These are phyloP conservation scores for Panicum hallii DNA, from an alignment of 202 grass and related monocot species.

Conservation along the genomic window DNA sequence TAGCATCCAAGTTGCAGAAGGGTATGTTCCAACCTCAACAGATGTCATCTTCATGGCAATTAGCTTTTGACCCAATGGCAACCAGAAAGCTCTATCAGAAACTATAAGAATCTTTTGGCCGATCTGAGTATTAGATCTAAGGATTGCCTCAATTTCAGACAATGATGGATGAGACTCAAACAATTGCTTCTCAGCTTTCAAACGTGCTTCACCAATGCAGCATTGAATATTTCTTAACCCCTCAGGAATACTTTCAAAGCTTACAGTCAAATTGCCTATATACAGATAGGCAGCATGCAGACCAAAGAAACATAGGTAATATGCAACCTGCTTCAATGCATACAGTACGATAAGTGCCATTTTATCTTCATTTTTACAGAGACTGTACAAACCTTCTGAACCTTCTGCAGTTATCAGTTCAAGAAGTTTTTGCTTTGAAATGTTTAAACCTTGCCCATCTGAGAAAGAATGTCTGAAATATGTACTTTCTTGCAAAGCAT, in stretches of 20 bases:
- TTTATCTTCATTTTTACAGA: slow-evolving; percentile 45
- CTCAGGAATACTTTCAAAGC: slow-evolving; percentile 55
- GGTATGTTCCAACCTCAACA: slow-evolving; percentile 40
- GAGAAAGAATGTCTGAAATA: slow-evolving; percentile 49
- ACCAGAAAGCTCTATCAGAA: slow-evolving; percentile 69
- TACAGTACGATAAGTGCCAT: slow-evolving; percentile 63
- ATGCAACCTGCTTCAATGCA: slow-evolving; percentile 71
- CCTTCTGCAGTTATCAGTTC: slow-evolving; percentile 60
- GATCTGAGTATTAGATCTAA: slow-evolving; percentile 48
- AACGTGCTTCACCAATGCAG: slow-evolving; percentile 53
- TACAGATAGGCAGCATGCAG: slow-evolving; percentile 72
- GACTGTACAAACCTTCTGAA: slow-evolving; percentile 40
- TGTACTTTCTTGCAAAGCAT: slow-evolving; percentile 60
- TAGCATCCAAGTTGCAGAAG: slow-evolving; percentile 41
- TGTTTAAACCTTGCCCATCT: slow-evolving; percentile 48
- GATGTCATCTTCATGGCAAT: slow-evolving; percentile 65
- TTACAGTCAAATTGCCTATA: slow-evolving; percentile 57
- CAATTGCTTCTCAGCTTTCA: slow-evolving; percentile 51
- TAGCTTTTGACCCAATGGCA: slow-evolving; percentile 65
- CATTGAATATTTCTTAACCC: slow-evolving; percentile 61
- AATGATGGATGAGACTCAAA: slow-evolving; percentile 70
- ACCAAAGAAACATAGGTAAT: slow-evolving; percentile 83
- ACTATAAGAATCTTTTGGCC: slow-evolving; percentile 64
- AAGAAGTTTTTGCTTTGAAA: slow-evolving; percentile 75
- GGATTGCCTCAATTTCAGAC: slow-evolving; percentile 58